phyloP scores from a whole-genome alignment of 257 asterid genomes.

The Gardenia jasminoides region DNA sequence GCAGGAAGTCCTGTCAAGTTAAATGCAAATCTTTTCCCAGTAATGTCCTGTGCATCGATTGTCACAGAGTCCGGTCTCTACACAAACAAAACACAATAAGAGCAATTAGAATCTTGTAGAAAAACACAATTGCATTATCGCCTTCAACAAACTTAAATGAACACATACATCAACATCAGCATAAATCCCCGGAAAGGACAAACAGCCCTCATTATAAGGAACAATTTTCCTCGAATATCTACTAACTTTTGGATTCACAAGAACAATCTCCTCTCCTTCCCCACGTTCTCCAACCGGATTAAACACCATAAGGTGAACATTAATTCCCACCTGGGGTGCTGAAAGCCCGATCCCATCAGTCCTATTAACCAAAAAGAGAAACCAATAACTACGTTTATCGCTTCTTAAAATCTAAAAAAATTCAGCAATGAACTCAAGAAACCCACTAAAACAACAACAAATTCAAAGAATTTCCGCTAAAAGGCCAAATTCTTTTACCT shows the following conservation, averaged over 20 bases:
- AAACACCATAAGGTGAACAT: conserved; percentile 89
- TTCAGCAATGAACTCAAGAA: conserved; percentile 22
- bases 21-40: conserved; percentile 63
- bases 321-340: conserved; percentile 94
- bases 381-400: conserved; percentile 43
- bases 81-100: conserved; percentile 7
- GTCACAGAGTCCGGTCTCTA: conserved; percentile 88
- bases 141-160: neutral
- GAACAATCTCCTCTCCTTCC: conserved; percentile 88
- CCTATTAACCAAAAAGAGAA: conserved; percentile 45
- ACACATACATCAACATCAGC: conserved; percentile 69
- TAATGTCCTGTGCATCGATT: conserved; percentile 78
- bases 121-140: neutral
- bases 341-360: conserved; percentile 97
- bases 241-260: conserved; percentile 70
- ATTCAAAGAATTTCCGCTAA: neutral
- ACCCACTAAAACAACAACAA: neutral
- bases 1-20: conserved; percentile 77
- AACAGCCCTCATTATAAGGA: conserved; percentile 82
- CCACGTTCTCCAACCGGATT: conserved; percentile 81
- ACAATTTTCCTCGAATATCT: conserved; percentile 65
- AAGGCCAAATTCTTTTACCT: conserved; percentile 37
- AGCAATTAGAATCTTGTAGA: neutral
- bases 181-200: conserved; percentile 81
- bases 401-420: conserved; percentile 29